Percentiles rank a stretch among this genome's conserved stretches.
Conservation (phyloP, 2,329 filamentous ascomycete species). For the Tolypocladium tundrense region DNA sequence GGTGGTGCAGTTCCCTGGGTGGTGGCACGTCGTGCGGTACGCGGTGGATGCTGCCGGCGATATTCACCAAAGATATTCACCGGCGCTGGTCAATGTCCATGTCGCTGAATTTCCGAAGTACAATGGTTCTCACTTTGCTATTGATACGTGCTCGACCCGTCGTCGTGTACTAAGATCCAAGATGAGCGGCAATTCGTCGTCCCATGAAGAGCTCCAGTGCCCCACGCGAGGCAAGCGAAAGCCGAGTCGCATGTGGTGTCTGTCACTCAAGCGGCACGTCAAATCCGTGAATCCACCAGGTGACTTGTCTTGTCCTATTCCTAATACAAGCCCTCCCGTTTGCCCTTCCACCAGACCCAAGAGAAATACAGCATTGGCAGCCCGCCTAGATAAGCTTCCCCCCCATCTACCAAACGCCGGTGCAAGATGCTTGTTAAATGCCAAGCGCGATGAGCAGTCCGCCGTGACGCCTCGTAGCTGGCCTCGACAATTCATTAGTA, state of each 20-base stretch:
- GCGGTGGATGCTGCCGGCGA: neutral
- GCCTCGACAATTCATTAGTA: conserved; percentile 12
- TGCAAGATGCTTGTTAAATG: neutral
- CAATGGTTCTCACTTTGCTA: neutral
- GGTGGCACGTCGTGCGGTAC: neutral
- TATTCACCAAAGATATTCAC: no score
- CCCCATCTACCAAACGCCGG: conserved; percentile 2
- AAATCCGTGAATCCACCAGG: neutral
- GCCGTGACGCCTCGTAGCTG: neutral
- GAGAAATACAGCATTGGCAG: neutral
- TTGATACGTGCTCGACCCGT: no score
- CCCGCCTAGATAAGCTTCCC: neutral
- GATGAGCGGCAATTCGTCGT: neutral
- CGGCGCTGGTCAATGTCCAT: no score
- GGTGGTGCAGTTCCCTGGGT: neutral
- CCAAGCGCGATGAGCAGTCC: neutral
- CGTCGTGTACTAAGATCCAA: neutral
- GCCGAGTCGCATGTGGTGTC: neutral
- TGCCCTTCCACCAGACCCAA: neutral
- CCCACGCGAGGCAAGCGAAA: neutral
- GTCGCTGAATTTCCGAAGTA: neutral
- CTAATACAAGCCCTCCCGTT: neutral
- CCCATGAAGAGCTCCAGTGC: no score
- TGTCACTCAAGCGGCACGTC: neutral
- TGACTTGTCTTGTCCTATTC: neutral